Conservation (phyloP, 345 rosid species). For the Isatis tinctoria region DNA sequence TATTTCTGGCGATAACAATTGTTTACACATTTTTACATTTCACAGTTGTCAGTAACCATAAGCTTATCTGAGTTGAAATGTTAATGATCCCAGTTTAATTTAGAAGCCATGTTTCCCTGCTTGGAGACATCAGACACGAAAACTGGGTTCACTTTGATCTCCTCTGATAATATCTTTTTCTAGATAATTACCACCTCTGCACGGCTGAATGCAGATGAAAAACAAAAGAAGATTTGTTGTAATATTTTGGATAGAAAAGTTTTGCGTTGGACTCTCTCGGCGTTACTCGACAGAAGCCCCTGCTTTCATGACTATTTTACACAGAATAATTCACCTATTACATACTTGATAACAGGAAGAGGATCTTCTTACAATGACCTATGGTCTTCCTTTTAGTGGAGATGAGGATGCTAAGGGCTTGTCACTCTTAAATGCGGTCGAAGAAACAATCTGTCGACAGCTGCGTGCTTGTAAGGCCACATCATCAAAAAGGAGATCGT, state of each 20-base stretch:
- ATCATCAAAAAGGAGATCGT: constrained; percentile 48
- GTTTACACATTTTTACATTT: not conserved
- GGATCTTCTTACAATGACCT: constrained; percentile 83
- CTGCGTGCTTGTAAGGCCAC: constrained; percentile 81
- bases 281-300: not conserved
- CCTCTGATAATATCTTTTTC: not conserved
- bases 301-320: not conserved
- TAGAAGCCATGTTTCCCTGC: constrained; percentile 13
- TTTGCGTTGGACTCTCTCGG: not conserved
- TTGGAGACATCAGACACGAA: not conserved
- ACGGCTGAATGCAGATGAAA: not conserved
- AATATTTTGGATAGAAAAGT: not conserved
- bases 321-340: not conserved
- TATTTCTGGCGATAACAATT: not conserved
- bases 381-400: constrained; percentile 78
- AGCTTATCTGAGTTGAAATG: constrained; percentile 8
- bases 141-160: not conserved
- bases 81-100: not conserved
- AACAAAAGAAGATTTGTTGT: not conserved
- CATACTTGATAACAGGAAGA: constrained; percentile 61
- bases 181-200: not conserved
- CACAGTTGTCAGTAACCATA: constrained; percentile 2
- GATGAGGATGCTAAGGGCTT: constrained; percentile 86
- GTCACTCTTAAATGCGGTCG: constrained; percentile 78
- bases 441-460: constrained; percentile 84